Conservation (phyloP, 768 basidiomycete species). For the Termitomyces sp. region DNA sequence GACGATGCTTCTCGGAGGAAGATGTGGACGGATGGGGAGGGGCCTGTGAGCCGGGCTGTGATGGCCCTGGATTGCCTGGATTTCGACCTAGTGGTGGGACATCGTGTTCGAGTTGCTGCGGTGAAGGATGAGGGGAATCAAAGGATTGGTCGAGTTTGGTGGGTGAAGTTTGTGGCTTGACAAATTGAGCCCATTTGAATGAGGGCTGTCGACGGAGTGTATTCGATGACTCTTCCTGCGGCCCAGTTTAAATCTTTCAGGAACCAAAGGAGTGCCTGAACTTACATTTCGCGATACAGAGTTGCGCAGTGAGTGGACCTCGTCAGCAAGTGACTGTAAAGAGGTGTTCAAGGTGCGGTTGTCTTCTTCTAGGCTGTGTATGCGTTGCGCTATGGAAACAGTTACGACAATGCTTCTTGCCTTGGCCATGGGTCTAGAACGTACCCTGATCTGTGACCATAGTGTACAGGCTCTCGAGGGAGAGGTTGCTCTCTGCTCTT, state of each 20-base stretch:
- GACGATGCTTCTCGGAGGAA: conserved; percentile 32
- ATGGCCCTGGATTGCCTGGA: conserved; percentile 29
- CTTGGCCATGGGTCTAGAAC: conserved; percentile 13
- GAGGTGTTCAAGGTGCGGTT: conserved; percentile 67
- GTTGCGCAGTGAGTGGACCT: conserved; percentile 46
- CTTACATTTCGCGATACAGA: conserved; percentile 42
- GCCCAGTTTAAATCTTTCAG: conserved; percentile 11
- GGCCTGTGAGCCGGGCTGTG: conserved; percentile 23
- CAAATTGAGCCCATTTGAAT: conserved; percentile 86
- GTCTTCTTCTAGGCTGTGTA: conserved; percentile 72
- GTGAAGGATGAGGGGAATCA: conserved; percentile 80
- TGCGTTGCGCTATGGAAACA: conserved; percentile 54
- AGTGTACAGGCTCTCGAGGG: conserved; percentile 64
- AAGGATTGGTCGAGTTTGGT: conserved; percentile 61
- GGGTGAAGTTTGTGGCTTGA: conserved; percentile 75
- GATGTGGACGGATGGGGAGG: conserved; percentile 11
- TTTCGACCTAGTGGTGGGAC: conserved; percentile 34
- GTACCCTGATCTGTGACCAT: conserved; percentile 76
- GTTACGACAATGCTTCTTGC: conserved; percentile 2
- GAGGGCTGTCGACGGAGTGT: conserved; percentile 72
- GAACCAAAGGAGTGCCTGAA: conserved; percentile 8
- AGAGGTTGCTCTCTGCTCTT: conserved; percentile 44
- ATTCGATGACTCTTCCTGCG: conserved; percentile 33
- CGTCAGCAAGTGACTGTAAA: conserved; percentile 65
- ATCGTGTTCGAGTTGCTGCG: conserved; percentile 77